Evolutionary conservation across 2,329 filamentous ascomycete species (phyloP).

Genomic region (Talaromyces sp.): DNA sequence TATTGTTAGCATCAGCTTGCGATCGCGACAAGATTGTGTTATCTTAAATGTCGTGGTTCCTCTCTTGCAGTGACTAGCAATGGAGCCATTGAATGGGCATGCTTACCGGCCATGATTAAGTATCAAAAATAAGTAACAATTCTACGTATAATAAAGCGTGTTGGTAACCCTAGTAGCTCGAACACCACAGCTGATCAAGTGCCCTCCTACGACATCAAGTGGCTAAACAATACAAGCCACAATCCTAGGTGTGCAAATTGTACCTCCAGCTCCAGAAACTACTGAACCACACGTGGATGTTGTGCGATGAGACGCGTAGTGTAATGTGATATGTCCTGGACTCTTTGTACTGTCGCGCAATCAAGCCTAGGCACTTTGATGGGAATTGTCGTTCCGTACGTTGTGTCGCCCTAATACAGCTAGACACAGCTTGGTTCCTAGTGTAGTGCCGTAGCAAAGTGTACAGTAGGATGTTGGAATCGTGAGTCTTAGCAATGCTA

Average conservation of each 20-base stretch:
- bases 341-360: slow-evolving; percentile 14
- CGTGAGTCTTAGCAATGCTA: not conserved
- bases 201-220: slow-evolving; percentile 42
- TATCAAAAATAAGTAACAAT: slow-evolving; percentile 25
- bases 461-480: not conserved
- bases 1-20: slow-evolving; percentile 30
- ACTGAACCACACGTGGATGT: slow-evolving; percentile 28
- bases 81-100: slow-evolving; percentile 45
- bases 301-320: slow-evolving; percentile 20
- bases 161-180: slow-evolving; percentile 17
- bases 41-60: not conserved
- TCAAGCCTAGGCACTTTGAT: slow-evolving; percentile 3
- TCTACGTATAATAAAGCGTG: slow-evolving; percentile 32
- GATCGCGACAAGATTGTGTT: slow-evolving; percentile 10
- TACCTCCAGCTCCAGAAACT: slow-evolving; percentile 25
- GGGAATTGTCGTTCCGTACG: not conserved
- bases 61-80: slow-evolving; percentile 6
- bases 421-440: not conserved
- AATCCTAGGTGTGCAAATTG: slow-evolving; percentile 27
- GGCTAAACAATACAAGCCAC: slow-evolving; percentile 40
- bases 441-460: not conserved
- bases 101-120: slow-evolving; percentile 60
- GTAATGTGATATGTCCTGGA: slow-evolving; percentile 19
- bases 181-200: slow-evolving; percentile 28
- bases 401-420: not conserved